These are phyloP conservation scores for Besnoitia besnoiti DNA, from an alignment of 169 alveolate genomes.

Conservation along the genomic window DNA sequence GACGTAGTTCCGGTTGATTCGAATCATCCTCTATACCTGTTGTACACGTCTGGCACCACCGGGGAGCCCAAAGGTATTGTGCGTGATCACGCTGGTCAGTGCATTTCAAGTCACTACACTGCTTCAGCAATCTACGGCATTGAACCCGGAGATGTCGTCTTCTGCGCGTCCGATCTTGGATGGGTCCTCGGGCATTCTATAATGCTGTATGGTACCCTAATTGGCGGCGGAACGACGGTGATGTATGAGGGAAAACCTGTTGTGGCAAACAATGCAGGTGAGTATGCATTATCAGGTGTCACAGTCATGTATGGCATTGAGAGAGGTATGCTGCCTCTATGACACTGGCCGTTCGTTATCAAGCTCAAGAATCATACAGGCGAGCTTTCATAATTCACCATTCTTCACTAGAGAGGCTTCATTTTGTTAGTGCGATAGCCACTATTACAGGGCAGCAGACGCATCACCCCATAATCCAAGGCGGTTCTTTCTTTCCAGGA, in stretches of 20 bases:
- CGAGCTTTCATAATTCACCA: no score
- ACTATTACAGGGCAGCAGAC: no score
- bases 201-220: conserved; percentile 91
- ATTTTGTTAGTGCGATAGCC: no score
- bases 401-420: no score
- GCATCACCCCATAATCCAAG: no score
- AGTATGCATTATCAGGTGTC: not conserved
- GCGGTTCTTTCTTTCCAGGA: no score
- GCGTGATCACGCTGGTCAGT: conserved; percentile 89
- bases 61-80: conserved; percentile 95
- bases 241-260: conserved; percentile 92
- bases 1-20: conserved; percentile 82
- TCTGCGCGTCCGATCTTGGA: conserved; percentile 94
- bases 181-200: conserved; percentile 97
- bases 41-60: conserved; percentile 94
- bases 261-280: conserved; percentile 68
- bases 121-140: conserved; percentile 87
- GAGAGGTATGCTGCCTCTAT: no score
- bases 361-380: no score
- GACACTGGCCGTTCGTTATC: no score
- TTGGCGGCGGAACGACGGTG: conserved; percentile 89
- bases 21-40: conserved; percentile 87
- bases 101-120: conserved; percentile 85
- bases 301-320: no score
- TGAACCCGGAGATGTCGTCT: conserved; percentile 84